These are phyloP conservation scores for Colletotrichum sp. DNA, from an alignment of 2,329 filamentous ascomycete species.

Conservation along the genomic window DNA sequence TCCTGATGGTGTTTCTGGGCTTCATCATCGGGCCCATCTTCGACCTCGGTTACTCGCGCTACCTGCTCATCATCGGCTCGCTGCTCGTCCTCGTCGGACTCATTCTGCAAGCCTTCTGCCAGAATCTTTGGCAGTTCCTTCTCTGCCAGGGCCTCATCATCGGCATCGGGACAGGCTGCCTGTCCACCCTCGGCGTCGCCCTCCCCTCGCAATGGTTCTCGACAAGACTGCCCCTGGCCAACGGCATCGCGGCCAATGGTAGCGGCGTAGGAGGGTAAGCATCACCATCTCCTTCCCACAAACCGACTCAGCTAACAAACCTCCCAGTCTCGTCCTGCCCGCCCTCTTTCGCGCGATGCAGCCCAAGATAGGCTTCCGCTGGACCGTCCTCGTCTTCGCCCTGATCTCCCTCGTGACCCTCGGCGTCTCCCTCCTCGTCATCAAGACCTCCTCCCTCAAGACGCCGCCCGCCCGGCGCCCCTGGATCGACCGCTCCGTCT, in stretches of 20 bases:
- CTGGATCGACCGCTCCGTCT: slow-evolving; percentile 30
- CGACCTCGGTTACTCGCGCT: slow-evolving; percentile 50
- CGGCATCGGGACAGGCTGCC: slow-evolving; percentile 47
- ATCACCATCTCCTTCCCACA: not conserved
- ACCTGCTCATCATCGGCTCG: slow-evolving; percentile 43
- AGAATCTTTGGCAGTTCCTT: slow-evolving; percentile 25
- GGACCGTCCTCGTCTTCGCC: slow-evolving; percentile 13
- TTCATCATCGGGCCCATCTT: slow-evolving; percentile 49
- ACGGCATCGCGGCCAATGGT: slow-evolving; percentile 37
- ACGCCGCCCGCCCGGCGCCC: slow-evolving; percentile 5
- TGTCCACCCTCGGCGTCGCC: slow-evolving; percentile 41
- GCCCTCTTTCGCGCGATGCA: slow-evolving; percentile 7
- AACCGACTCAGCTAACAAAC: not conserved
- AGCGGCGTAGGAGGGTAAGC: slow-evolving; percentile 29
- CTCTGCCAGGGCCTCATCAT: slow-evolving; percentile 49
- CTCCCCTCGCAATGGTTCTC: slow-evolving; percentile 38
- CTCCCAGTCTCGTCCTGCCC: not conserved
- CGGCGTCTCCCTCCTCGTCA: slow-evolving; percentile 2
- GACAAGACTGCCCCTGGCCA: slow-evolving; percentile 29
- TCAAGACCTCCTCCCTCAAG: slow-evolving; percentile 14
- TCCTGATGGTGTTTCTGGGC: slow-evolving; percentile 47
- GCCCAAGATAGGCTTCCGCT: slow-evolving; percentile 10
- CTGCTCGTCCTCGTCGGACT: slow-evolving; percentile 49
- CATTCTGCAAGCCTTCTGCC: slow-evolving; percentile 24
- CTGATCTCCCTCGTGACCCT: slow-evolving; percentile 10